Evolutionary conservation across 495 filamentous ascomycete species (phyloP).

Genomic region (Beverwykella pulmonaria): DNA sequence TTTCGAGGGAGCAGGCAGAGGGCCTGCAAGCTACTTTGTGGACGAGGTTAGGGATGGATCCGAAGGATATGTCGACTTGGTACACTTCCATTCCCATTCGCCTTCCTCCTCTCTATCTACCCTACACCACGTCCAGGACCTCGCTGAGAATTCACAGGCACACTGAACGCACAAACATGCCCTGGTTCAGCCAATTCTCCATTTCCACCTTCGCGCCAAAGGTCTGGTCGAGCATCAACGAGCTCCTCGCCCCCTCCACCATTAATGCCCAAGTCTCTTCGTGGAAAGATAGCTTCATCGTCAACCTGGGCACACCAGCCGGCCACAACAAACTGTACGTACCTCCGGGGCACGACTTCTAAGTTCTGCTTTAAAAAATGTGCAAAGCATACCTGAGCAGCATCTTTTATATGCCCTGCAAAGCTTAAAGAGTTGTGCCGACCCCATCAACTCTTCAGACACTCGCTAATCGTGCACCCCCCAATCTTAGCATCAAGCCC

Average conservation of each 20-base stretch:
- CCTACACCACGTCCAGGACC: no score
- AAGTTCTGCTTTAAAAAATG: no score
- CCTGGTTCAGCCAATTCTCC: slow-evolving; percentile 56
- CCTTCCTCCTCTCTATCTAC: no score
- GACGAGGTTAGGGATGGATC: slow-evolving; percentile 68
- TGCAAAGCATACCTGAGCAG: no score
- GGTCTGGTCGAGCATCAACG: slow-evolving; percentile 70
- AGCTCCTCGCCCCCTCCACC: slow-evolving; percentile 69
- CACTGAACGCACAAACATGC: slow-evolving; percentile 67
- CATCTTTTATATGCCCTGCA: no score
- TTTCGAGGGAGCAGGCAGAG: slow-evolving; percentile 63
- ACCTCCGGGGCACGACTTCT: no score
- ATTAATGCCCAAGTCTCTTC: slow-evolving; percentile 52
- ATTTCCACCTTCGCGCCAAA: slow-evolving; percentile 64
- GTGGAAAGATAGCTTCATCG: slow-evolving; percentile 73
- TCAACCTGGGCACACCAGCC: slow-evolving; percentile 68
- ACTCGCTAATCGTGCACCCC: no score
- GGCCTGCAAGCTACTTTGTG: slow-evolving; percentile 62
- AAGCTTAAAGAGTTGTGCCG: no score
- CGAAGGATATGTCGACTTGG: slow-evolving; percentile 71
- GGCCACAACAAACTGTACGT: slow-evolving; percentile 56
- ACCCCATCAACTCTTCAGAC: no score
- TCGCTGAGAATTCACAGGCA: no score
- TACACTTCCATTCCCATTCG: no score
- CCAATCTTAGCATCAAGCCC: slow-evolving; percentile 51